Evolutionary conservation across 768 basidiomycete species (phyloP).

Genomic region (Lactifluus subvellereus): DNA sequence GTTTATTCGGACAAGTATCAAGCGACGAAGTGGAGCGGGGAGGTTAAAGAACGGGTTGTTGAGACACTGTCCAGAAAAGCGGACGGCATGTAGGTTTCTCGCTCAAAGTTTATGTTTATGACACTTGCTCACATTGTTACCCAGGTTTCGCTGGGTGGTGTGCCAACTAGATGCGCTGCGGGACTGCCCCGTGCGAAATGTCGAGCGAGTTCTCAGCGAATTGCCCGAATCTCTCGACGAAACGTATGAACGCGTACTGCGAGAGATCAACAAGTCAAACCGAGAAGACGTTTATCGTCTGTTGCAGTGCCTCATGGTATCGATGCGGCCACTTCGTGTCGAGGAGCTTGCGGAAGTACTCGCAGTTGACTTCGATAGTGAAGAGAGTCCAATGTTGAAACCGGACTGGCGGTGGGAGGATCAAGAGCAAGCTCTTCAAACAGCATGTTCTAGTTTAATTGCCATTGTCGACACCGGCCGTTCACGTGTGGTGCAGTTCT

Average conservation of each 20-base stretch:
- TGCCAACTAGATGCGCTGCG: background rate
- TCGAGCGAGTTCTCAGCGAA: background rate
- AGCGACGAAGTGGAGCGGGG: background rate
- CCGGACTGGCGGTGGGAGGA: background rate
- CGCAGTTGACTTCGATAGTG: background rate
- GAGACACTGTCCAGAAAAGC: background rate
- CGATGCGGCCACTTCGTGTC: background rate
- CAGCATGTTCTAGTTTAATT: background rate
- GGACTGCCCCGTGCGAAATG: background rate
- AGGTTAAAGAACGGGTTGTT: background rate
- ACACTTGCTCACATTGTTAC: background rate
- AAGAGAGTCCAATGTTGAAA: background rate
- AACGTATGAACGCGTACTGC: background rate
- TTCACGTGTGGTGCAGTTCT: background rate
- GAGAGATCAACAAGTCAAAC: background rate
- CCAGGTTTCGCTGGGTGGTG: background rate
- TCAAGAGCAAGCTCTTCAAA: background rate
- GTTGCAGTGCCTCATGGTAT: background rate
- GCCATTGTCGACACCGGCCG: background rate
- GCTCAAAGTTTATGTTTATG: background rate
- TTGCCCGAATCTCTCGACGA: background rate
- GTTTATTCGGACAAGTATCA: constrained; percentile 29
- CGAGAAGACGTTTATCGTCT: background rate
- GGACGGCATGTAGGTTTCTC: background rate
- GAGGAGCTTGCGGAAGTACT: background rate